Evolutionary conservation across 257 asterid genomes (phyloP), one percentile per base, ranked within the genome.

Genomic region (Nicotiana paniculata): DNA sequence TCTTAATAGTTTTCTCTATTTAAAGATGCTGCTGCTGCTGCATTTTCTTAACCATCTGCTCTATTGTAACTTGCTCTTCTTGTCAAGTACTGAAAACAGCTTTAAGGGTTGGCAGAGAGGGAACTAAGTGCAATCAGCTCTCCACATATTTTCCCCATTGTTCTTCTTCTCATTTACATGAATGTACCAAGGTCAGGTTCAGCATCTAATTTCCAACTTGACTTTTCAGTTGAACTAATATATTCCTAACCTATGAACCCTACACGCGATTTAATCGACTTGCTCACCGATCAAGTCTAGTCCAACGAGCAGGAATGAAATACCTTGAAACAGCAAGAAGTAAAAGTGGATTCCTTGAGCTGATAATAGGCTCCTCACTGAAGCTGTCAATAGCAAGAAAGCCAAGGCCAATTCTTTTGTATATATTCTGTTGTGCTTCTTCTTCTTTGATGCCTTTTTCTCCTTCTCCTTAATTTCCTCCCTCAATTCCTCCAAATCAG

Each of bases 281-380:
- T 96, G 99, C 89, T 94, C 99, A 16, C 98, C 99, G 1, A 96
- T 94, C 91, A 96, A 91, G 88, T 96, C 99, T 12, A 92, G 82
- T 54, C 99, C 99, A 57, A 93, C 98, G 4, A 94, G 94, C 85
- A 96, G 83, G 88, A 96, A 96, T 10, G 99, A 96, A 12, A 94
- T 81, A 43, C 99, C 97, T 84, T 96, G 98, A 84, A 96, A 96
- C 54, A 96, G 95, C 90, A 96, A 33, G 91, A 93, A 96, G 95
- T 94, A 96, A 54, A 96, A 94, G 85, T 96, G 98, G 85, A 96
- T 88, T 6, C 99, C 98, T 74, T 96, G 98, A 17, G 99, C 98
- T n/a, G 99, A 94, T 77, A 96, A 79, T 28, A 94, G 75, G 33
- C 98, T 96, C 81, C 99, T 90, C 1, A 91, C 93, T 0, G 97